Conservation (phyloP, 768 basidiomycete genomes). For the Hygrophorus russula region DNA sequence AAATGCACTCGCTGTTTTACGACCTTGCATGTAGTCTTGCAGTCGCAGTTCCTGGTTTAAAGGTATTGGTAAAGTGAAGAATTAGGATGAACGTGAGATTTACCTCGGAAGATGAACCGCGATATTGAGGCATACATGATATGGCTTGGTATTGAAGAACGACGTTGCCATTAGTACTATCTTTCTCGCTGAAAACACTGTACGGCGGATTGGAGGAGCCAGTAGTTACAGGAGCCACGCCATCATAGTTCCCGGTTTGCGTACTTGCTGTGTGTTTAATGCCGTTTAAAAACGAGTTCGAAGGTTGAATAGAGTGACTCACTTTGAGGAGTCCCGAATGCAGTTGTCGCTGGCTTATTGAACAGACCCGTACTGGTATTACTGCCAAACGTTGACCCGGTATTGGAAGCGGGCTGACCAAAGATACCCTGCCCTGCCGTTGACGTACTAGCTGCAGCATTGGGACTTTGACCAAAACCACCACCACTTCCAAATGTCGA, state of each 20-base stretch:
- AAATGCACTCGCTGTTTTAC: slow-evolving; percentile 63
- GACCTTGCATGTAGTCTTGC: slow-evolving; percentile 67
- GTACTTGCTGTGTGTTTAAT: slow-evolving; percentile 17
- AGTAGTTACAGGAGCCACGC: slow-evolving; percentile 46
- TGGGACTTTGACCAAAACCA: slow-evolving; percentile 38
- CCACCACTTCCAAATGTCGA: slow-evolving; percentile 37
- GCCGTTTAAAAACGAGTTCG: neutral
- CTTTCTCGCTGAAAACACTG: slow-evolving; percentile 52
- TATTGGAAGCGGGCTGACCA: slow-evolving; percentile 35
- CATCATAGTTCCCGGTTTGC: slow-evolving; percentile 17
- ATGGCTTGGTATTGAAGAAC: slow-evolving; percentile 75
- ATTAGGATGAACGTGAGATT: slow-evolving; percentile 11
- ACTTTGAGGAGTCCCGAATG: slow-evolving; percentile 31
- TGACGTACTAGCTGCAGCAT: slow-evolving; percentile 19
- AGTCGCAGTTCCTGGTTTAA: slow-evolving; percentile 51
- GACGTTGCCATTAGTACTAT: slow-evolving; percentile 27
- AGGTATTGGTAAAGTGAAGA: slow-evolving; percentile 9
- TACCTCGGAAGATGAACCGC: slow-evolving; percentile 70
- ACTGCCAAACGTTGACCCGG: slow-evolving; percentile 34
- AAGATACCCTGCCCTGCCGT: slow-evolving; percentile 39
- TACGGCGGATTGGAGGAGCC: slow-evolving; percentile 65
- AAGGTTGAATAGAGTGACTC: slow-evolving; percentile 10
- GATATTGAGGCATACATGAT: slow-evolving; percentile 68
- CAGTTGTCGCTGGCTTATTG: slow-evolving; percentile 22
- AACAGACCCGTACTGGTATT: slow-evolving; percentile 25